Conservation (phyloP, 805 yeast species). For the Hanseniaspora mollemarum region DNA sequence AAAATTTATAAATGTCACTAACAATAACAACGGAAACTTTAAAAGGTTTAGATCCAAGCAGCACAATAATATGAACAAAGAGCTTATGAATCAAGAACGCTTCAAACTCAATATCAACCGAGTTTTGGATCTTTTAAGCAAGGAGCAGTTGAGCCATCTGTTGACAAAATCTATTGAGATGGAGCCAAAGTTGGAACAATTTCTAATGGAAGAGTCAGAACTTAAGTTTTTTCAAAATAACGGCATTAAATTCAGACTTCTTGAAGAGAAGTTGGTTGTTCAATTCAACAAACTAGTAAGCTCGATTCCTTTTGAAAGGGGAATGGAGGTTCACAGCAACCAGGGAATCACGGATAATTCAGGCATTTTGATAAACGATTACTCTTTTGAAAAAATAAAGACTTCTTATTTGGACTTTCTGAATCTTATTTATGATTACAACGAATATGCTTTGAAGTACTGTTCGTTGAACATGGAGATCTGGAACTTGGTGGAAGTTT, state of each 20-base stretch:
- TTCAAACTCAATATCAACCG: constrained; percentile 27
- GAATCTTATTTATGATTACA: constrained; percentile 28
- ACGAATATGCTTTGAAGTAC: constrained; percentile 15
- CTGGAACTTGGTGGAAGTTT: constrained; percentile 24
- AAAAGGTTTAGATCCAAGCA: constrained; percentile 1
- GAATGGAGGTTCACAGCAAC: too few species aligned
- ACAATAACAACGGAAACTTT: too few species aligned
- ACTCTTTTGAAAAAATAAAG: constrained; percentile 30
- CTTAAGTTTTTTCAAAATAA: constrained; percentile 7
- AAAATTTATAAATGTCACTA: too few species aligned
- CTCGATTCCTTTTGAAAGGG: constrained; percentile 13
- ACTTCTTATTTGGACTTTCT: constrained; percentile 27
- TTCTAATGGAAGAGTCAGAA: constrained; percentile 9
- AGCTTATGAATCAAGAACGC: constrained; percentile 17
- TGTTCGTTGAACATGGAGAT: constrained; percentile 12
- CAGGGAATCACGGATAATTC: constrained; percentile 17
- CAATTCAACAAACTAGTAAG: constrained; percentile 1
- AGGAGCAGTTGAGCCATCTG: constrained; percentile 23
- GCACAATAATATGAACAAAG: neutral
- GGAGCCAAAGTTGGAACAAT: constrained; percentile 8
- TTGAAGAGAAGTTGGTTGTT: neutral
- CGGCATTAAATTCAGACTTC: constrained; percentile 1
- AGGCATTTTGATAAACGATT: constrained; percentile 22
- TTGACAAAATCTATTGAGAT: constrained; percentile 19
- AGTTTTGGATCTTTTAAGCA: constrained; percentile 28